These are phyloP conservation scores for Mayamaea pseudoterrestris DNA, from an alignment of 108 stramenopile genomes.

Conservation along the genomic window DNA sequence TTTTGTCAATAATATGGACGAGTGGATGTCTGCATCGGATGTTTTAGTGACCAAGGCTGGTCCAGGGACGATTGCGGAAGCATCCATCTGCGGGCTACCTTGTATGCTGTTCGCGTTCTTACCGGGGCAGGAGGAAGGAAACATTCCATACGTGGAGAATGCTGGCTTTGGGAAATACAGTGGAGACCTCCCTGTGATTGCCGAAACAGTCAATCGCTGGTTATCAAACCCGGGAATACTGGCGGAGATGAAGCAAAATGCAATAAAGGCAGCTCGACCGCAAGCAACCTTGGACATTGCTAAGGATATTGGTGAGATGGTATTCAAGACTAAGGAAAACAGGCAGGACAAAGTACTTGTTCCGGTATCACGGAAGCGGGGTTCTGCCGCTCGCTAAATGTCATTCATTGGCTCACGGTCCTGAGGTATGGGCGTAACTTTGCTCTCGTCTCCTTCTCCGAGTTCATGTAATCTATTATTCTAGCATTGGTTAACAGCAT, in stretches of 20 bases:
- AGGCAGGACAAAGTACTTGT: no score
- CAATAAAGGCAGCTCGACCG: slow-evolving; percentile 67
- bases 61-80: slow-evolving; percentile 95
- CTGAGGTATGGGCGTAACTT: no score
- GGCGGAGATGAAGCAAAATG: slow-evolving; percentile 43
- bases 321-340: slow-evolving; percentile 21
- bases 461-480: no score
- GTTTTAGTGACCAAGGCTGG: slow-evolving; percentile 85
- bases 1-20: slow-evolving; percentile 94
- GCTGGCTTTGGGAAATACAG: slow-evolving; percentile 85
- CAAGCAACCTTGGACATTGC: slow-evolving; percentile 82
- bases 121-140: slow-evolving; percentile 95
- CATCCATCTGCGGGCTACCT: slow-evolving; percentile 87
- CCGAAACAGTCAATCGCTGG: slow-evolving; percentile 74
- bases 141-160: slow-evolving; percentile 81
- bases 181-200: slow-evolving; percentile 62
- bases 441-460: no score
- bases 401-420: no score
- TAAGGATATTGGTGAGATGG: slow-evolving; percentile 64
- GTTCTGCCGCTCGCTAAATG: no score
- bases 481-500: no score
- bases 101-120: slow-evolving; percentile 84
- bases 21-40: slow-evolving; percentile 89
- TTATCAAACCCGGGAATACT: slow-evolving; percentile 39
- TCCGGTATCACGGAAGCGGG: no score